phyloP scores from a whole-genome alignment of 2,329 filamentous ascomycete genomes.

The Fusarium sp. region DNA sequence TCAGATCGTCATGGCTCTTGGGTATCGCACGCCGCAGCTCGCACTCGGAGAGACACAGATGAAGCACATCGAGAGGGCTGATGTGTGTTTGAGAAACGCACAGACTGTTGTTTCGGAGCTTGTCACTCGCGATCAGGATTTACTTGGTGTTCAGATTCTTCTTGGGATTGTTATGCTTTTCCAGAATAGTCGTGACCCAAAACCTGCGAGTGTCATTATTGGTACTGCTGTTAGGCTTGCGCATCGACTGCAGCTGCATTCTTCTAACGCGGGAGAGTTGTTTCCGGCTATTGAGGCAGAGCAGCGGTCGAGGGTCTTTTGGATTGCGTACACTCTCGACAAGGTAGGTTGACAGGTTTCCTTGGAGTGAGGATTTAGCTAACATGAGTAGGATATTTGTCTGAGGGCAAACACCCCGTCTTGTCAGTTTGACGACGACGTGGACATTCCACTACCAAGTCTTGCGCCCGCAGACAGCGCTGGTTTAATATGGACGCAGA shows the following conservation, averaged over 20 bases:
- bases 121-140: conserved; percentile 52
- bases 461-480: conserved; percentile 45
- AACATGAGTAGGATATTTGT: conserved; percentile 46
- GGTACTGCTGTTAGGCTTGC: conserved; percentile 54
- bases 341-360: conserved; percentile 44
- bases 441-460: conserved; percentile 54
- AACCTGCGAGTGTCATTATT: conserved; percentile 53
- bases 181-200: conserved; percentile 52
- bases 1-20: conserved; percentile 54
- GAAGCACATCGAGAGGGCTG: conserved; percentile 38
- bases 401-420: conserved; percentile 53
- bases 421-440: conserved; percentile 53
- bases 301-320: conserved; percentile 55
- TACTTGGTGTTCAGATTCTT: conserved; percentile 54
- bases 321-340: conserved; percentile 56
- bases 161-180: conserved; percentile 54
- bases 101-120: conserved; percentile 54
- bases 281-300: conserved; percentile 47
- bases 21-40: conserved; percentile 45
- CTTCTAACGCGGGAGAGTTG: conserved; percentile 37
- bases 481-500: conserved; percentile 51
- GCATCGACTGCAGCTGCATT: conserved; percentile 52
- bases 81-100: conserved; percentile 52
- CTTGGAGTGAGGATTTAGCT: not conserved
- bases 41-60: conserved; percentile 28